phyloP scores from a whole-genome alignment of 139 green algal species.

The Coelastrella sp. region DNA sequence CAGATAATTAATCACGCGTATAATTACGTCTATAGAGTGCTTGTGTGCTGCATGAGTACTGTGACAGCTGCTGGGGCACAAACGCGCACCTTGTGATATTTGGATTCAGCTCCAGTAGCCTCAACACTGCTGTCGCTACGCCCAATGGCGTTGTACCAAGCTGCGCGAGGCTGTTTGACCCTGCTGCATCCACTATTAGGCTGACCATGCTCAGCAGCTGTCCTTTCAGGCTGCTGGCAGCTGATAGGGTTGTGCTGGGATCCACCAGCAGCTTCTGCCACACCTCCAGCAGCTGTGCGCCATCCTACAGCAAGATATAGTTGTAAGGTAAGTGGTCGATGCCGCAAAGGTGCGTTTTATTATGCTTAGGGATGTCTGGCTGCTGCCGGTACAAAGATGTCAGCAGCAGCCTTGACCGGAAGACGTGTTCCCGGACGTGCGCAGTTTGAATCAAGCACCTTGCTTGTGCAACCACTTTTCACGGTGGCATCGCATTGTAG shows the following conservation, averaged over 20 bases:
- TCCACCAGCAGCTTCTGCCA: conserved; percentile 52
- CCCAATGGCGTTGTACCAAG: not conserved
- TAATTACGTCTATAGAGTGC: too few species aligned
- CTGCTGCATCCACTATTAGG: conserved; percentile 41
- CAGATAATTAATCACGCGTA: too few species aligned
- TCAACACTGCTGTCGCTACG: conserved; percentile 33
- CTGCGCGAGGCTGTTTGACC: not conserved
- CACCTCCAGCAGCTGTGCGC: conserved; percentile 22
- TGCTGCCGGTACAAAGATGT: not conserved
- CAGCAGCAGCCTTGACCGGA: not conserved
- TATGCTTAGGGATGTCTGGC: not conserved
- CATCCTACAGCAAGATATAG: conserved; percentile 24
- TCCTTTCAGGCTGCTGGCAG: conserved; percentile 40
- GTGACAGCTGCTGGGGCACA: not conserved
- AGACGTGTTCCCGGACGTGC: not conserved
- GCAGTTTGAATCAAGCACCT: not conserved
- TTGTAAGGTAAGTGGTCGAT: not conserved
- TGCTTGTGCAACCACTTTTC: not conserved
- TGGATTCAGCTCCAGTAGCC: conserved; percentile 49
- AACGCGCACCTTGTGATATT: conserved; percentile 14
- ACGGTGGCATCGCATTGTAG: not conserved
- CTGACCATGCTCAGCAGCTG: conserved; percentile 52
- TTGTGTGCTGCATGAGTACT: not conserved
- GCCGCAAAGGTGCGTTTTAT: not conserved
- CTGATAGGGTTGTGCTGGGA: conserved; percentile 44